A percentile compares a stretch with the other conserved stretches of the same genome.
Evolutionary conservation across 805 yeast genomes (phyloP).

Genomic region (Candida gorgasii): DNA sequence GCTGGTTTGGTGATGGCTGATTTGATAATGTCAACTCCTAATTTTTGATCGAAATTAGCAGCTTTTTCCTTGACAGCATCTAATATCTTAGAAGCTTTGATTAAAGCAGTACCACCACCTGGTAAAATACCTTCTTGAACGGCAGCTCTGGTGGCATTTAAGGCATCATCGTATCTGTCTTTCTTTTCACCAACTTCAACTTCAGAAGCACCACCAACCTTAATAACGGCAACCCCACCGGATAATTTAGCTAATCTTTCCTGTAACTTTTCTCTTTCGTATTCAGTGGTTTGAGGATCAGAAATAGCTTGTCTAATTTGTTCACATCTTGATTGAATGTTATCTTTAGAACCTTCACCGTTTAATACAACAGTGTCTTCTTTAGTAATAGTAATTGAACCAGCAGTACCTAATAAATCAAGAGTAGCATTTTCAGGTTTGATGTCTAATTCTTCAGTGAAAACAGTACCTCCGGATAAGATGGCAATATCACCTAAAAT

Average conservation of each 20-base stretch:
- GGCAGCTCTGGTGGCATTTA: constrained; percentile 98
- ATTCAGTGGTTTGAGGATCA: constrained; percentile 75
- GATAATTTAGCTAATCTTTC: constrained; percentile 96
- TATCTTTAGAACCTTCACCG: constrained; percentile 86
- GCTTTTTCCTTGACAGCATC: constrained; percentile 66
- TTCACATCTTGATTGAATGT: constrained; percentile 83
- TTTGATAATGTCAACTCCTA: constrained; percentile 92
- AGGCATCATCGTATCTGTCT: constrained; percentile 97
- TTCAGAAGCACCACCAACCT: constrained; percentile 97
- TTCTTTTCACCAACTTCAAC: constrained; percentile 99
- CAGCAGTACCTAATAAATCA: constrained; percentile 88
- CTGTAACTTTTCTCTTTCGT: constrained; percentile 95
- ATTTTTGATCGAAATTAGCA: constrained; percentile 88
- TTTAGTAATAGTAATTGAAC: constrained; percentile 88
- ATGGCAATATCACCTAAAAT: constrained; percentile 94
- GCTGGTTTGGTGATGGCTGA: constrained; percentile 95
- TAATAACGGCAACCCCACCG: constrained; percentile 97
- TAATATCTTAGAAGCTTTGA: constrained; percentile 83
- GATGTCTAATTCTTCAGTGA: constrained; percentile 91
- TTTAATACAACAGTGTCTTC: constrained; percentile 93
- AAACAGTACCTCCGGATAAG: constrained; percentile 88
- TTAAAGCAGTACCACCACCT: constrained; percentile 98
- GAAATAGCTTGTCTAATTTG: constrained; percentile 84
- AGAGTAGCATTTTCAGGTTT: constrained; percentile 93
- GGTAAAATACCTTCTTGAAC: constrained; percentile 98